Evolutionary conservation across 768 basidiomycete species (phyloP), one percentile per base, ranked within the genome.

Genomic region (Mycena indigotica): DNA sequence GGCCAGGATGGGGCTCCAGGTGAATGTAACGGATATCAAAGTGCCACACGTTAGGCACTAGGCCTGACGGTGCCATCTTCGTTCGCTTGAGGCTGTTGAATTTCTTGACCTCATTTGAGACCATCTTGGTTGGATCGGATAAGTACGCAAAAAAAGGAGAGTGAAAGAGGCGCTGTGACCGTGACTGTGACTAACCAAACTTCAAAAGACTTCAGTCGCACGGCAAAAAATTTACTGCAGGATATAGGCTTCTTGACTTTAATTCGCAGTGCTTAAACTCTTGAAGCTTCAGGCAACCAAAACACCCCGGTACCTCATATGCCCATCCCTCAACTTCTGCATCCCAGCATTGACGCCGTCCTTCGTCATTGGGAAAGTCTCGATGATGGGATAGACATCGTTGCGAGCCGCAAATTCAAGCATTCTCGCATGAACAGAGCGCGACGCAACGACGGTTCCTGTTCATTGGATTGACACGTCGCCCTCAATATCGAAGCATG

Each of bases 371-470:
- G 67, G 57, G 26, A 75, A 75, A 50, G 64, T 48, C 29, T 75
- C 67, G 21, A 69, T 56, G 2, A 73, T 56, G 4, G 74, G 70
- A 5, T 45, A 54, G 48, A 73, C 63, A 0, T 46, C 49, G 35
- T 75, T 68, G 35, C 63, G 8, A 8, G 70, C 74, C 0, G 69
- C 68, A 17, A 75, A 75, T 29, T 60, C 62, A 28, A 75, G 49
- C 70, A 73, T 75, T 57, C 69, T 21, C 41, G 28, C n/a, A 28
- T 54, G 48, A 2, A 26, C 44, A 15, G 56, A 45, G 40, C 46
- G 48, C 25, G n/a, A 30, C 30, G 35, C 52, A 45, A 61, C 30
- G 35, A 66, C 64, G 4, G 71, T n/a, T n/a, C n/a, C n/a, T n/a
- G n/a, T n/a, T n/a, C n/a, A n/a, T n/a, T n/a, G n/a, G n/a, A n/a